phyloP scores from a whole-genome alignment of 495 filamentous ascomycete species.

The Penicillium argentinense region DNA sequence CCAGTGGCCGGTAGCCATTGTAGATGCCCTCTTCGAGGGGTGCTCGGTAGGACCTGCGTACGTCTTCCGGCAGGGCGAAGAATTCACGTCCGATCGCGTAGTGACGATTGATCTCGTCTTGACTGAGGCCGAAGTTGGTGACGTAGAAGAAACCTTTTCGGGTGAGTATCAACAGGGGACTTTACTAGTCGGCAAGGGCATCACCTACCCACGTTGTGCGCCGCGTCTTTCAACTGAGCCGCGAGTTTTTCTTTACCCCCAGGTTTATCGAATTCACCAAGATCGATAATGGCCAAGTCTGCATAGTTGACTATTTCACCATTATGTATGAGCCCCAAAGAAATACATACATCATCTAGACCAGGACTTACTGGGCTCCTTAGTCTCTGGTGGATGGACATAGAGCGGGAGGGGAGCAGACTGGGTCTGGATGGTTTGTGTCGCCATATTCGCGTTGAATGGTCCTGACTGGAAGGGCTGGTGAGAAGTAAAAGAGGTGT shows the following conservation, averaged over 20 bases:
- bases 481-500: no score
- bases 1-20: constrained; percentile 34
- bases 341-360: no score
- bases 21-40: constrained; percentile 47
- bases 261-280: constrained; percentile 45
- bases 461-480: no score
- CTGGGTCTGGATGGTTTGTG: no score
- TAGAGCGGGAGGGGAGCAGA: no score
- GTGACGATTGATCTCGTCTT: constrained; percentile 52
- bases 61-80: constrained; percentile 49
- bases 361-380: no score
- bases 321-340: no score
- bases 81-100: constrained; percentile 50
- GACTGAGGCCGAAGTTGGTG: constrained; percentile 47
- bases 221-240: constrained; percentile 49
- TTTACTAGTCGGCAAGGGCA: neutral
- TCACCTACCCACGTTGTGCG: constrained; percentile 44
- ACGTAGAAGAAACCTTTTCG: constrained; percentile 52
- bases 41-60: constrained; percentile 45
- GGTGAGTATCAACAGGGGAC: neutral
- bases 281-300: constrained; percentile 51
- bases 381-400: no score
- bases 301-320: constrained; percentile 47
- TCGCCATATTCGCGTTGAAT: no score
- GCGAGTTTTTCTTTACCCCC: constrained; percentile 54